Percentiles rank a stretch among this genome's conserved stretches.
Evolutionary conservation across 2,329 filamentous ascomycete species (phyloP).

Genomic region (Fonsecaea monophora): DNA sequence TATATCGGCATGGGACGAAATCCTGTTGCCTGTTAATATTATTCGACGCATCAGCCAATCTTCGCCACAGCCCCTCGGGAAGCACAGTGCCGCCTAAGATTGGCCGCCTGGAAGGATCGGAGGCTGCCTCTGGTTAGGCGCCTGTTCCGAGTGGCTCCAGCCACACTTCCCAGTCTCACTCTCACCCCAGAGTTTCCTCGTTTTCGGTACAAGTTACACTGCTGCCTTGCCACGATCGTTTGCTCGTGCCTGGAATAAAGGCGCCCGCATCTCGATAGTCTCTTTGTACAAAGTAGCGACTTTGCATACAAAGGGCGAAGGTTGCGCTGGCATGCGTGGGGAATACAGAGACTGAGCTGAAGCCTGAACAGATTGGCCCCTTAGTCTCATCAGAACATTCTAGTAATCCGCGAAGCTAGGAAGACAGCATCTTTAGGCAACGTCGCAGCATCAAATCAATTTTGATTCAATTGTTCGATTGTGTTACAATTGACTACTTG

Average conservation of each 20-base stretch:
- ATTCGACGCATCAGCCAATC: conserved; percentile 22
- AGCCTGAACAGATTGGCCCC: not conserved
- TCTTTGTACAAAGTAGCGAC: not conserved
- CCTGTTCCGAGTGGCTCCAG: conserved; percentile 14
- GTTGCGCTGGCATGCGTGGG: not conserved
- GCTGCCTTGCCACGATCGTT: conserved; percentile 14
- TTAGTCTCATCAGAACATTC: not conserved
- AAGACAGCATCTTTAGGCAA: not conserved
- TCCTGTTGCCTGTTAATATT: conserved; percentile 33
- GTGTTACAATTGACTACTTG: conserved; percentile 24
- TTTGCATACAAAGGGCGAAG: not conserved
- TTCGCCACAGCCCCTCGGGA: conserved; percentile 25
- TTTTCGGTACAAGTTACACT: not conserved
- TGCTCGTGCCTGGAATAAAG: not conserved
- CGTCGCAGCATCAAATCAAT: not conserved
- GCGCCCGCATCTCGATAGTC: not conserved
- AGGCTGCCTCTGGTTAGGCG: not conserved
- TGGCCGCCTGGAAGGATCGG: not conserved
- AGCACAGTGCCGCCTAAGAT: conserved; percentile 1
- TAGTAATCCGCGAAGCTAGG: not conserved
- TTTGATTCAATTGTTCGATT: conserved; percentile 16
- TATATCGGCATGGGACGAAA: conserved; percentile 29
- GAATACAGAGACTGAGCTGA: not conserved
- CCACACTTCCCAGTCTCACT: conserved; percentile 11
- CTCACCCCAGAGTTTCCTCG: too few species aligned